Percentiles rank a stretch among this genome's conserved stretches.
These are phyloP conservation scores for Limnanthes douglasii DNA, from an alignment of 345 rosid genomes.

Conservation along the genomic window DNA sequence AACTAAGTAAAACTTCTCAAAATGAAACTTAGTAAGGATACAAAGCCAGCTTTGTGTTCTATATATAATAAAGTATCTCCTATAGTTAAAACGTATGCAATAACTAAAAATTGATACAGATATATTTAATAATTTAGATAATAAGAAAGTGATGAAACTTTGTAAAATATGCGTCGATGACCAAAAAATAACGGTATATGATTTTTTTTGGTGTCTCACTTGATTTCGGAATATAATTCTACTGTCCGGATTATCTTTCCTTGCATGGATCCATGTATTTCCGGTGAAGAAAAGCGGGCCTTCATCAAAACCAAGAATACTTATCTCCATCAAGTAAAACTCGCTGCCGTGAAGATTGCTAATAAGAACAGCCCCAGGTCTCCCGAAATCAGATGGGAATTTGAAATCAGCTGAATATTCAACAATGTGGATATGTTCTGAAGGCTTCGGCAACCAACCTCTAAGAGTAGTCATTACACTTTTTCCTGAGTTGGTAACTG, in stretches of 20 bases:
- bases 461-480: constrained; percentile 37
- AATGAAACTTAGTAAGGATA: too few species aligned
- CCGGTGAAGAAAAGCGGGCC: constrained; percentile 64
- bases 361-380: constrained; percentile 62
- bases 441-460: constrained; percentile 52
- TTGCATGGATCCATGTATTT: constrained; percentile 78
- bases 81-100: too few species aligned
- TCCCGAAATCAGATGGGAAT: constrained; percentile 59
- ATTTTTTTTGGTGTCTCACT: too few species aligned
- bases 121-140: not conserved
- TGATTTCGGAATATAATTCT: constrained; percentile 74
- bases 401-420: constrained; percentile 57
- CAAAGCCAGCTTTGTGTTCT: too few species aligned
- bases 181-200: too few species aligned
- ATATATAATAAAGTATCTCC: too few species aligned
- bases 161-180: too few species aligned
- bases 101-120: too few species aligned
- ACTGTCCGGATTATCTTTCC: constrained; percentile 44
- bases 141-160: too few species aligned
- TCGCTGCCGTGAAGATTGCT: constrained; percentile 64
- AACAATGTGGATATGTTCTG: constrained; percentile 24
- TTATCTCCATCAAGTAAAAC: constrained; percentile 53
- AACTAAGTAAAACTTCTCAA: not conserved
- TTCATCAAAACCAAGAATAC: constrained; percentile 40
- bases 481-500: constrained; percentile 63